These are phyloP conservation scores for Tephrocybe sp. DNA, from an alignment of 768 basidiomycete genomes.

Conservation along the genomic window DNA sequence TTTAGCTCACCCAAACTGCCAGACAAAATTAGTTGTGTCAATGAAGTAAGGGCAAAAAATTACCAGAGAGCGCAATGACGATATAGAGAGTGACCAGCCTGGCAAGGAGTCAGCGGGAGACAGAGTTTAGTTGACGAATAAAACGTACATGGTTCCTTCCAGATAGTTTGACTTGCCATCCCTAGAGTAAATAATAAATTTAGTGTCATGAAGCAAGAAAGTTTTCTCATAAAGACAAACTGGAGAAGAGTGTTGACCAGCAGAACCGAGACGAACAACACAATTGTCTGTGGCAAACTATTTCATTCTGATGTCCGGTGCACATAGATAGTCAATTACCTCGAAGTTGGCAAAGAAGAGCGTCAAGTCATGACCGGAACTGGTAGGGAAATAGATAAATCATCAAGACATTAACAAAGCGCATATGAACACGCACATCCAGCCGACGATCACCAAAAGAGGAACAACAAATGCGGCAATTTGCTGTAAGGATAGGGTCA, in stretches of 20 bases:
- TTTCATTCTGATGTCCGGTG: not conserved
- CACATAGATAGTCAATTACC: slow-evolving; percentile 33
- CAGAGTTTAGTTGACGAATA: not conserved
- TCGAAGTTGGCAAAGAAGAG: slow-evolving; percentile 87
- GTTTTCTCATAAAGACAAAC: slow-evolving; percentile 31
- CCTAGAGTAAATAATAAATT: slow-evolving; percentile 31
- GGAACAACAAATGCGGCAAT: slow-evolving; percentile 87
- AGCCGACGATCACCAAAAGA: slow-evolving; percentile 83
- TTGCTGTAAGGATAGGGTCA: slow-evolving; percentile 47
- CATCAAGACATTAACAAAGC: slow-evolving; percentile 6
- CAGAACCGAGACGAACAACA: slow-evolving; percentile 83
- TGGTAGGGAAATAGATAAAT: slow-evolving; percentile 20
- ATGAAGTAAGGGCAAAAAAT: not conserved
- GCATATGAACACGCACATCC: slow-evolving; percentile 55
- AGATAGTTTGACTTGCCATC: slow-evolving; percentile 90
- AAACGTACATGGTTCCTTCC: slow-evolving; percentile 75
- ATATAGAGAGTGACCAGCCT: slow-evolving; percentile 67
- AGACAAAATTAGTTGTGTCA: not conserved
- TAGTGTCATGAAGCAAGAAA: not conserved
- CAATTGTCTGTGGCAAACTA: slow-evolving; percentile 54
- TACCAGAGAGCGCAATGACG: slow-evolving; percentile 72
- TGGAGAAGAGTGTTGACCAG: slow-evolving; percentile 83
- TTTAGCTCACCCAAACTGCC: slow-evolving; percentile 31
- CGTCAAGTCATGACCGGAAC: slow-evolving; percentile 67
- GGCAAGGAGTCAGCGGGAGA: slow-evolving; percentile 1